Evolutionary conservation across 768 basidiomycete genomes (phyloP).

Genomic region (Pholiota microspora): DNA sequence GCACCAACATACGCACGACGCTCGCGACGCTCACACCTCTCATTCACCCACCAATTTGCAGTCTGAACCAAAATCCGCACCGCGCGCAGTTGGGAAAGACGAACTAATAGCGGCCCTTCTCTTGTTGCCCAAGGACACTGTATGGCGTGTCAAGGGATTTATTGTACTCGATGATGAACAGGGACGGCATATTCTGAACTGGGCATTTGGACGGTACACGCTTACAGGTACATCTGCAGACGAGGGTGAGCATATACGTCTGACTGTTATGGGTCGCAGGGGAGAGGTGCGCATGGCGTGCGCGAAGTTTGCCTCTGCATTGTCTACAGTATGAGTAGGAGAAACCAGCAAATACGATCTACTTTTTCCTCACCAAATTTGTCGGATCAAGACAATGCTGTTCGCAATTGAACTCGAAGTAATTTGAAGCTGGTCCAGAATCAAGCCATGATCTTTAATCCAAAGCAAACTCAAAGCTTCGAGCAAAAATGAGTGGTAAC

Average conservation of each 20-base stretch:
- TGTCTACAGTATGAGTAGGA: no score
- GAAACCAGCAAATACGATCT: no score
- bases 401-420: no score
- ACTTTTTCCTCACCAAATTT: no score
- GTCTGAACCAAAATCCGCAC: neutral
- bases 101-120: slow-evolving; percentile 46
- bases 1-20: slow-evolving; percentile 3
- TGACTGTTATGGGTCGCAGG: slow-evolving; percentile 92
- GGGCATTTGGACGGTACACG: slow-evolving; percentile 90
- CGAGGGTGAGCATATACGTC: slow-evolving; percentile 38
- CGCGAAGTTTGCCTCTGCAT: slow-evolving; percentile 45
- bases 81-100: slow-evolving; percentile 28
- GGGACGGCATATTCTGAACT: slow-evolving; percentile 67
- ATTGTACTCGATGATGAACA: slow-evolving; percentile 44
- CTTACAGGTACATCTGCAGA: slow-evolving; percentile 32
- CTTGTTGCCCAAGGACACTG: slow-evolving; percentile 58
- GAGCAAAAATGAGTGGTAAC: no score
- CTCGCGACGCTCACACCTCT: neutral
- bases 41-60: no score
- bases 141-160: slow-evolving; percentile 90
- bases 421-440: no score
- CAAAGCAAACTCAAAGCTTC: no score
- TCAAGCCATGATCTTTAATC: no score
- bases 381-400: no score
- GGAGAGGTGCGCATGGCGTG: slow-evolving; percentile 71